A percentile compares a stretch with the other conserved stretches of the same genome.
phyloP scores from a whole-genome alignment of 2,329 filamentous ascomycete genomes.

The Sporothrix dimorphospora region DNA sequence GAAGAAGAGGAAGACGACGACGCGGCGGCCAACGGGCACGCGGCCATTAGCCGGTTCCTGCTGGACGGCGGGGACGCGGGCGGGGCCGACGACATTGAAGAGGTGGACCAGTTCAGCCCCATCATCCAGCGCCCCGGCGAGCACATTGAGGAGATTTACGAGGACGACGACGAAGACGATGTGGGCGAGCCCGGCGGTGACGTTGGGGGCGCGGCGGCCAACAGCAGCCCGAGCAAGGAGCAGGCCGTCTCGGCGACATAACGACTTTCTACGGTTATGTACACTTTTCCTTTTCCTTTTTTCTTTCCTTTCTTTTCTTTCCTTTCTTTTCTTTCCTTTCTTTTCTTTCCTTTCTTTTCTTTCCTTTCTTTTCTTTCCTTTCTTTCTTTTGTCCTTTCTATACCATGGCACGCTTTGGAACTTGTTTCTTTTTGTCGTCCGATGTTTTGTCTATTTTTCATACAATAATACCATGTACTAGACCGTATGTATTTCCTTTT shows the following conservation, averaged over 20 bases:
- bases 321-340: background rate
- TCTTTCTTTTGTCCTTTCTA: background rate
- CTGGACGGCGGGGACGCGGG: constrained; percentile 39
- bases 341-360: background rate
- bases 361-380: background rate
- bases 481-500: background rate
- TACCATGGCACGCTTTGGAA: background rate
- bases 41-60: constrained; percentile 25
- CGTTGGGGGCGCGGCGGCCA: background rate
- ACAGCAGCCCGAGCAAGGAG: background rate
- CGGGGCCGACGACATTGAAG: constrained; percentile 50
- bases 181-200: constrained; percentile 10
- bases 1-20: constrained; percentile 47
- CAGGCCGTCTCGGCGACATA: constrained; percentile 14
- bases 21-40: background rate
- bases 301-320: background rate
- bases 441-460: background rate
- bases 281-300: background rate
- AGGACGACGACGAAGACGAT: constrained; percentile 39
- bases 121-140: constrained; percentile 51
- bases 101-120: constrained; percentile 62
- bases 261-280: background rate
- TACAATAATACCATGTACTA: constrained; percentile 5
- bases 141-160: constrained; percentile 52
- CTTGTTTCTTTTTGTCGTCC: background rate